Base-by-base conservation (phyloP, 1,284 basidiomycete genomes). In the Pascua guehoae region DNA sequence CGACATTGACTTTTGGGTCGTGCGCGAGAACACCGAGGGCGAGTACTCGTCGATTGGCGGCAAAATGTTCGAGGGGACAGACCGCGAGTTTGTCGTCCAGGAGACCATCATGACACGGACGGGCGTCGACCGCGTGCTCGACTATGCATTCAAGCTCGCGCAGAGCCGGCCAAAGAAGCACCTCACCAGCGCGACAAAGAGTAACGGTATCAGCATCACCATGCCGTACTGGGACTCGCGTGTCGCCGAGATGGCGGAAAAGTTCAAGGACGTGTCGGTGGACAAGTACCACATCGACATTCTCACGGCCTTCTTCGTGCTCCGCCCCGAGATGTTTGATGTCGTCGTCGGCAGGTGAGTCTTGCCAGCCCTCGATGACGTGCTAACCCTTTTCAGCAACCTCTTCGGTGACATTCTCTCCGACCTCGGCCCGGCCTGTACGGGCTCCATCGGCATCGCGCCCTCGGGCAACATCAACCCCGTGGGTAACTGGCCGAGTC, bases 21-120 rank as follows among this genome's bases (percentile, higher is more conserved):
- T 98, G 38, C 86, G 96, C 44, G 95, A 98, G 79, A 98, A 99
- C 78, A 98, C 95, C 2, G 95, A 99, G 78, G 98, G 96, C 75
- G 81, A 98, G 90, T 98, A 98, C 76, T 84, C 51, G 86, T 98
- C 77, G 97, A 98, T 78, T 86, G 93, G 72, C 94, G 98, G 76
- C 82, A 80, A 15, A 82, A 65, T 76, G 82, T 12, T 87, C 54
- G 54, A 70, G 38, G 85, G 78, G 5, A 84, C 80, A 80, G 85
- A 44, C 89, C 91, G 79, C 40, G 86, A 84, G 66, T 90, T 95
- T 70, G 89, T 95, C 17, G 85, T 89, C 46, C 95, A 96, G 16
- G 92, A 87, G 16, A 87, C 96, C 44, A 85, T 97, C 54, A 98
- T 98, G 74, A 93, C 91, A n/a, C 90, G 96, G 74, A 83, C 82